Conservation (phyloP, 441 rosid genomes). For the Brassica hybrid region DNA sequence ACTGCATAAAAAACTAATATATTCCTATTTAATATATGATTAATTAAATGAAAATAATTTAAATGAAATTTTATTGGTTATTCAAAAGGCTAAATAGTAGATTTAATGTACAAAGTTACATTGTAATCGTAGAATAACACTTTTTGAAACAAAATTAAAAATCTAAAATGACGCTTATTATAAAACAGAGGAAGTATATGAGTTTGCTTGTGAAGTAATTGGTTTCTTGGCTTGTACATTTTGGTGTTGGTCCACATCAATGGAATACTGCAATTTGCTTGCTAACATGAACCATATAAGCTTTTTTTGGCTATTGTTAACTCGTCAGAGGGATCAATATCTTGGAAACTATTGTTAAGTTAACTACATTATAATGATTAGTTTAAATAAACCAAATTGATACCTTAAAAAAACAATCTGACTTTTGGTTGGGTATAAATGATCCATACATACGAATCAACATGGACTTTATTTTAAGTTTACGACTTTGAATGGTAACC, state of each 20-base stretch:
- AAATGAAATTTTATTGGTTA: too few relatives aligned
- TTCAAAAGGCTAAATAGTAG: too few relatives aligned
- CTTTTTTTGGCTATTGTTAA: conserved; percentile 23
- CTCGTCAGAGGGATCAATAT: neutral
- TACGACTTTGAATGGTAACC: too few relatives aligned
- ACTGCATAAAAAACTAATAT: too few relatives aligned
- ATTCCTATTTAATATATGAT: too few relatives aligned
- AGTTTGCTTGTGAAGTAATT: conserved; percentile 23
- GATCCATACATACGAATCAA: neutral
- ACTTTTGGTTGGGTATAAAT: neutral
- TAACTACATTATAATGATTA: too few relatives aligned
- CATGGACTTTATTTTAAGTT: too few relatives aligned
- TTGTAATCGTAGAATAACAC: too few relatives aligned
- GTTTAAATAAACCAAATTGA: neutral
- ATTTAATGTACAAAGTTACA: too few relatives aligned
- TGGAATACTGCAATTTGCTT: conserved; percentile 24
- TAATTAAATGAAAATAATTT: too few relatives aligned
- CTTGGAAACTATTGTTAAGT: conserved; percentile 3
- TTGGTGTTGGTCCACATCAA: conserved; percentile 27
- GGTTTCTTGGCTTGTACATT: conserved; percentile 36
- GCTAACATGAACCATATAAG: conserved; percentile 14
- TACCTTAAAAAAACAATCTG: neutral
- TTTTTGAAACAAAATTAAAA: too few relatives aligned
- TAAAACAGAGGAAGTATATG: neutral
- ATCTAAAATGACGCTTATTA: too few relatives aligned